phyloP scores from a whole-genome alignment of 768 basidiomycete species.

The Leucocoprinus leucothites region DNA sequence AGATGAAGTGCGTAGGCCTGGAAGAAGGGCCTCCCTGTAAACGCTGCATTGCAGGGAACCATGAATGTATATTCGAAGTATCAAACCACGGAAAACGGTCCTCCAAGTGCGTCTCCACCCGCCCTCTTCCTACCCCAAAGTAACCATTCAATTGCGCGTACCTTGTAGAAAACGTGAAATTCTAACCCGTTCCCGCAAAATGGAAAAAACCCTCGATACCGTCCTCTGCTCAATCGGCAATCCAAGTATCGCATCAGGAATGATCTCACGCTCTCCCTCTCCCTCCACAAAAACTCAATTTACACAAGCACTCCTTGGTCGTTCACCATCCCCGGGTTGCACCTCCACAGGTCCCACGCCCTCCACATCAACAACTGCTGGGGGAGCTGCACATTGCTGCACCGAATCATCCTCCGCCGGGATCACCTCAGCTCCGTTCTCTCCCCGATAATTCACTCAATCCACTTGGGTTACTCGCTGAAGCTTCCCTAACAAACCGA shows the following conservation, averaged over 20 bases:
- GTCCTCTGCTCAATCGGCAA: constrained; percentile 88
- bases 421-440: constrained; percentile 85
- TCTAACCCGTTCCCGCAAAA: constrained; percentile 78
- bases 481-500: constrained; percentile 79
- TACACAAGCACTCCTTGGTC: constrained; percentile 54
- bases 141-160: too few species aligned
- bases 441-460: constrained; percentile 92
- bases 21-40: constrained; percentile 92
- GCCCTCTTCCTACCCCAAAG: constrained; percentile 15
- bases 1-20: constrained; percentile 92
- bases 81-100: constrained; percentile 92
- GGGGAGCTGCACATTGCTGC: constrained; percentile 14
- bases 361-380: constrained; percentile 25
- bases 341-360: too few species aligned
- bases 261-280: constrained; percentile 81
- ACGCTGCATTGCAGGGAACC: constrained; percentile 73
- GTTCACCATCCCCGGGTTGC: constrained; percentile 44
- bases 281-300: constrained; percentile 45
- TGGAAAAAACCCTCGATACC: constrained; percentile 91
- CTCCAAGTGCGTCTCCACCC: constrained; percentile 55
- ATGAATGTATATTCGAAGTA: constrained; percentile 97
- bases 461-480: constrained; percentile 88
- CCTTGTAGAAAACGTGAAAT: constrained; percentile 75
- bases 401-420: constrained; percentile 30
- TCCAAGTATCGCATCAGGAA: constrained; percentile 71